Evolutionary conservation across 257 asterid species (phyloP).

Genomic region (Solanum acaule): DNA sequence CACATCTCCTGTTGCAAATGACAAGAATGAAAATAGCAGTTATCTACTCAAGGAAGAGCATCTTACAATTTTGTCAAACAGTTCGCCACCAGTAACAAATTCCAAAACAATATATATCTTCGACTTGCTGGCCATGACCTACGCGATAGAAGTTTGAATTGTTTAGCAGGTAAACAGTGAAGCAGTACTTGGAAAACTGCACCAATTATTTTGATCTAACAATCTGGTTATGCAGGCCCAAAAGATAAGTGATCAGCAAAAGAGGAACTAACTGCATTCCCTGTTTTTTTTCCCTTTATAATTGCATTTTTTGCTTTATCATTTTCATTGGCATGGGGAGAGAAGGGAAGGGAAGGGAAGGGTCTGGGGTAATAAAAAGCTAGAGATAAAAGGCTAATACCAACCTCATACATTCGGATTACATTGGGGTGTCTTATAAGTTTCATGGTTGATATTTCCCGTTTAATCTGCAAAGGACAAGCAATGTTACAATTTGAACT

Average conservation of each 20-base stretch:
- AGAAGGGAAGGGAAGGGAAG: neutral
- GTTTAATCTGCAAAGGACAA: conserved; percentile 61
- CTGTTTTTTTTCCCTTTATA: neutral
- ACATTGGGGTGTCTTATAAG: conserved; percentile 86
- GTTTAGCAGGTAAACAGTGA: neutral
- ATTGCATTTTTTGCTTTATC: neutral
- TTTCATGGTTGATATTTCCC: conserved; percentile 96
- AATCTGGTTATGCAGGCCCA: neutral
- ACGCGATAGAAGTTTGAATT: conserved; percentile 13
- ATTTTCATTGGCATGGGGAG: neutral
- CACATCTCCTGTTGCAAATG: neutral
- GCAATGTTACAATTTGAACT: neutral
- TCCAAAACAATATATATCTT: conserved; percentile 91
- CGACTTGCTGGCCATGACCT: conserved; percentile 99
- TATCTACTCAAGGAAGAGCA: neutral
- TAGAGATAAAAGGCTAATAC: neutral
- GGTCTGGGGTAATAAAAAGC: neutral
- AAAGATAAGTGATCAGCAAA: neutral
- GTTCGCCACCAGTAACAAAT: conserved; percentile 96
- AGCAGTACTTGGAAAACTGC: neutral
- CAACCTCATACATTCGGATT: conserved; percentile 86
- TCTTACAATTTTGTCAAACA: conserved; percentile 83
- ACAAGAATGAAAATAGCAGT: neutral
- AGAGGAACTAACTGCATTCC: neutral
- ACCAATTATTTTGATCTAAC: neutral